A percentile compares a stretch with the other conserved stretches of the same genome.
phyloP scores from a whole-genome alignment of 179 eudicot genomes.

The Camellia oleifera region DNA sequence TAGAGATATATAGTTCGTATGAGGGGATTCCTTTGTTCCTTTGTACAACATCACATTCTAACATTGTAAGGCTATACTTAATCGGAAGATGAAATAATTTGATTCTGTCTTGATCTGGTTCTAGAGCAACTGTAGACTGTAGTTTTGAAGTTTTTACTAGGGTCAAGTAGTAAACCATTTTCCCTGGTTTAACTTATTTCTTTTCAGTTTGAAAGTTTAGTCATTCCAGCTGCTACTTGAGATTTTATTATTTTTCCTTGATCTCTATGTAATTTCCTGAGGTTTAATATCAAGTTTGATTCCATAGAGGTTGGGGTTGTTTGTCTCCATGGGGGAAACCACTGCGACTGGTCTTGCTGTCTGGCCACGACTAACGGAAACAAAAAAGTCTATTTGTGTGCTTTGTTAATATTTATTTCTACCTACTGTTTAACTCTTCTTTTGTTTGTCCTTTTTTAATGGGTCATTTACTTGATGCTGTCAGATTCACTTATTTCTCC shows the following conservation, averaged over 20 bases:
- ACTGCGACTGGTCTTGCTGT: neutral
- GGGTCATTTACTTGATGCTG: slow-evolving; percentile 20
- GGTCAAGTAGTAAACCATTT: neutral
- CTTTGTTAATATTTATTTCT: slow-evolving; percentile 1
- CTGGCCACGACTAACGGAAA: neutral
- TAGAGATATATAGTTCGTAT: neutral
- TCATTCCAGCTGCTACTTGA: neutral
- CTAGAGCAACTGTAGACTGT: neutral
- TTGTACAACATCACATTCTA: neutral
- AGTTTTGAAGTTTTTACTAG: neutral
- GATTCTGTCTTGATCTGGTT: neutral
- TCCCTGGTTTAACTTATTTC: neutral
- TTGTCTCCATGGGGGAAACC: neutral
- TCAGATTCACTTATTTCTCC: slow-evolving; percentile 68
- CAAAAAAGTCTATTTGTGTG: neutral
- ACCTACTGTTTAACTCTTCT: neutral
- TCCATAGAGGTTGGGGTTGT: neutral
- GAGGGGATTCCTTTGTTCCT: neutral
- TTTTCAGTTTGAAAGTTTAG: neutral
- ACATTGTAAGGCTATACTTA: neutral
- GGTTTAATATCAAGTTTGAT: neutral
- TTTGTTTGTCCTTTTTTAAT: slow-evolving; percentile 8
- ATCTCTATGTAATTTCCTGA: neutral
- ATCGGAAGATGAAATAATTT: neutral
- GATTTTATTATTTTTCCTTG: neutral